Evolutionary conservation across 2,329 filamentous ascomycete species (phyloP).

Genomic region (Epichloe gansuensis): DNA sequence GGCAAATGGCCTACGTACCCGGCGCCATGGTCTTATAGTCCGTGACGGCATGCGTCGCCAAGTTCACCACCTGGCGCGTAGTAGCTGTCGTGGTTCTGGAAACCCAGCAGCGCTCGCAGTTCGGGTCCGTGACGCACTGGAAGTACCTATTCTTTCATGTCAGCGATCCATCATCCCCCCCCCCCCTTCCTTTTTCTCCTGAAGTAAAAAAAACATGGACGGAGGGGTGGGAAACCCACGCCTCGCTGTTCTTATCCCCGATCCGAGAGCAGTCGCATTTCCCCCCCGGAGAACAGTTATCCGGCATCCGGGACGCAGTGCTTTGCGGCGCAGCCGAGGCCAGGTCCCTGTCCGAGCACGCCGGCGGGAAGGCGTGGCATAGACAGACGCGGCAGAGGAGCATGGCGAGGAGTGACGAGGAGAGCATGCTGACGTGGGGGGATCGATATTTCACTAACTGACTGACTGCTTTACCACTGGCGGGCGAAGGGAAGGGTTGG

Average conservation of each 20-base stretch:
- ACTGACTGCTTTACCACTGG: no score
- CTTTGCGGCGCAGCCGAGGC: no score
- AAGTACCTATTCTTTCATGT: slow-evolving; percentile 15
- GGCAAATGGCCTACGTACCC: slow-evolving; percentile 1
- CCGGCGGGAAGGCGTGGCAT: neutral
- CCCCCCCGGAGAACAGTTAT: slow-evolving; percentile 12
- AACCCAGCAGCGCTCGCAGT: slow-evolving; percentile 16
- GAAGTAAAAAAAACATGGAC: neutral
- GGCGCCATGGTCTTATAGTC: slow-evolving; percentile 1
- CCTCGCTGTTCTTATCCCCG: slow-evolving; percentile 16
- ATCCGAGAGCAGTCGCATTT: slow-evolving; percentile 18
- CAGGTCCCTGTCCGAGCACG: neutral
- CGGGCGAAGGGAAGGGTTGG: no score
- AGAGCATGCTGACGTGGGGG: no score
- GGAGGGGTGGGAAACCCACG: slow-evolving; percentile 12
- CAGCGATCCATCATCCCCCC: neutral
- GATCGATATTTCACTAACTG: no score
- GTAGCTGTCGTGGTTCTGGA: neutral
- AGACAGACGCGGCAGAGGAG: neutral
- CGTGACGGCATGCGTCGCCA: neutral
- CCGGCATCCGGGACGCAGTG: neutral
- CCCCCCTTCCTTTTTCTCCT: no score
- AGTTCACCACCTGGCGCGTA: neutral
- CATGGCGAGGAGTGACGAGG: no score
- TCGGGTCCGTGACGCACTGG: slow-evolving; percentile 21